These are phyloP conservation scores for Trebouxia sp. DNA, from an alignment of 139 green algal genomes.

Conservation along the genomic window DNA sequence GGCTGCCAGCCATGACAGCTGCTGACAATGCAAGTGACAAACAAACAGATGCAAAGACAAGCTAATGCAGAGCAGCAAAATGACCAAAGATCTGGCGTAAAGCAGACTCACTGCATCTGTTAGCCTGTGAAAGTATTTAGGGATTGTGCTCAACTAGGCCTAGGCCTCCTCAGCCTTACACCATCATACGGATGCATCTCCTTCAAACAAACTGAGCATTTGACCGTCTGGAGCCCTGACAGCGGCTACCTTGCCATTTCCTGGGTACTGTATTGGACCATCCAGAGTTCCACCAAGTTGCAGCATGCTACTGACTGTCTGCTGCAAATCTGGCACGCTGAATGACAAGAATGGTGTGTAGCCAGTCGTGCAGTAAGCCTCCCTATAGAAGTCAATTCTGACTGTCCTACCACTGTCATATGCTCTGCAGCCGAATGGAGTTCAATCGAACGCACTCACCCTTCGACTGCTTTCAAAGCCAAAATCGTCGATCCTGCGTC, in stretches of 20 bases:
- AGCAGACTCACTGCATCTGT: too few relatives aligned
- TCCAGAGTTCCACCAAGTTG: conserved; percentile 68
- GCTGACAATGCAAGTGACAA: background rate
- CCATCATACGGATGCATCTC: background rate
- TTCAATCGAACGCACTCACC: conserved; percentile 29
- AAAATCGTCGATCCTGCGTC: conserved; percentile 46
- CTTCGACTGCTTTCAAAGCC: conserved; percentile 57
- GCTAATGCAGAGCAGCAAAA: too few relatives aligned
- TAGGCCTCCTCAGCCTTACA: too few relatives aligned
- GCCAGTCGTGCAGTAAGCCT: conserved; percentile 62
- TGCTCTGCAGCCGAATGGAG: too few relatives aligned
- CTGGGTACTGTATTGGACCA: conserved; percentile 67
- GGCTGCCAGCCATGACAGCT: background rate
- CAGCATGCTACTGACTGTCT: conserved; percentile 59
- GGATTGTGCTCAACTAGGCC: too few relatives aligned
- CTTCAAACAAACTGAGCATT: conserved; percentile 69
- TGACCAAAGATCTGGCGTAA: too few relatives aligned
- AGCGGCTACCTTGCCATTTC: conserved; percentile 67
- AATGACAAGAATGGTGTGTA: conserved; percentile 75
- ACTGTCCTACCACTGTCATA: background rate
- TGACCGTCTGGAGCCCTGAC: conserved; percentile 63
- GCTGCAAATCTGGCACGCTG: conserved; percentile 71
- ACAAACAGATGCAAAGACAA: too few relatives aligned
- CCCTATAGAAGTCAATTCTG: conserved; percentile 35
- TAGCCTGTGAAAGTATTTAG: too few relatives aligned